Evolutionary conservation across 805 yeast genomes (phyloP).

Genomic region (Pichia nakasei): DNA sequence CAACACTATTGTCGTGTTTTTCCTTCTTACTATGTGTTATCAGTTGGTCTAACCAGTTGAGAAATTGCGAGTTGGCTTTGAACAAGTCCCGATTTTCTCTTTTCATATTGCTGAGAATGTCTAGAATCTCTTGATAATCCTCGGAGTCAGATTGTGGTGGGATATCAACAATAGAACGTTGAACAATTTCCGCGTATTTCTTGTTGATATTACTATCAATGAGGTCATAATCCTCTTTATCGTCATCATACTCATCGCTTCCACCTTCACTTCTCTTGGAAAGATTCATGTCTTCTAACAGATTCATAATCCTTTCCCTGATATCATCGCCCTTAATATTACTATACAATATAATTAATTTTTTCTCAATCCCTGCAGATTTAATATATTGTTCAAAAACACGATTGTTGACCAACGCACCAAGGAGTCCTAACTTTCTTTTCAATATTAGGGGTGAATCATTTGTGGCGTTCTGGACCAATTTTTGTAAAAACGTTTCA

Average conservation of each 20-base stretch:
- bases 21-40: slow-evolving; percentile 19
- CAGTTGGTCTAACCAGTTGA: slow-evolving; percentile 46
- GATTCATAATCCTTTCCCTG: slow-evolving; percentile 34
- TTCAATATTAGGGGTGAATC: slow-evolving; percentile 16
- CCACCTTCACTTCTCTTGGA: slow-evolving; percentile 10
- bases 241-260: slow-evolving; percentile 11
- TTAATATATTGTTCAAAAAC: slow-evolving; percentile 25
- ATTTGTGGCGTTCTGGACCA: slow-evolving; percentile 6
- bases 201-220: slow-evolving; percentile 16
- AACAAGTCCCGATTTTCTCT: slow-evolving; percentile 24
- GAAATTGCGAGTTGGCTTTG: slow-evolving; percentile 34
- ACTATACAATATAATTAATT: slow-evolving; percentile 20
- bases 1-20: slow-evolving; percentile 17
- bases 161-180: slow-evolving; percentile 23
- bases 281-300: slow-evolving; percentile 35
- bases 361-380: slow-evolving; percentile 13
- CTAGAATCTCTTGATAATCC: slow-evolving; percentile 36
- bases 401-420: slow-evolving; percentile 33
- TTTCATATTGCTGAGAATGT: slow-evolving; percentile 28
- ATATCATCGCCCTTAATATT: slow-evolving; percentile 16
- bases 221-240: slow-evolving; percentile 1
- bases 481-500: slow-evolving; percentile 14
- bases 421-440: slow-evolving; percentile 44
- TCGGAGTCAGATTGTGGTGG: slow-evolving; percentile 25
- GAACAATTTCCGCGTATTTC: slow-evolving; percentile 30